Evolutionary conservation across 2,329 filamentous ascomycete species (phyloP).

Genomic region (Cladosporium sp.): DNA sequence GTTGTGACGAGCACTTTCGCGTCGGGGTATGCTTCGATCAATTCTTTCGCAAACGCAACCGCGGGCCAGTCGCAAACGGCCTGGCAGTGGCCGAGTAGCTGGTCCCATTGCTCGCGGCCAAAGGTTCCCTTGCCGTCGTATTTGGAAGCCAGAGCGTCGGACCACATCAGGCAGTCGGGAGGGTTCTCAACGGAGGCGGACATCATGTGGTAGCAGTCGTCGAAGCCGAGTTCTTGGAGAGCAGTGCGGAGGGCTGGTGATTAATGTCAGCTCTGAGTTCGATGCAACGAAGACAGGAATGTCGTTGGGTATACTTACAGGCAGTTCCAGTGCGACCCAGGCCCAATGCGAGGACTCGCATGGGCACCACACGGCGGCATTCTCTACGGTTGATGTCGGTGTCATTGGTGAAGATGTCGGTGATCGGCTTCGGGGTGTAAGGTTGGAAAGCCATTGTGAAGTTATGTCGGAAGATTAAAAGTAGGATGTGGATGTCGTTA

Average conservation of each 20-base stretch:
- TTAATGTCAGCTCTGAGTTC: neutral
- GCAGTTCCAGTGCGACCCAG: constrained; percentile 68
- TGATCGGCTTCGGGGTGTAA: constrained; percentile 47
- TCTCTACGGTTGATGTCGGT: constrained; percentile 64
- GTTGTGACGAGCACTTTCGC: constrained; percentile 68
- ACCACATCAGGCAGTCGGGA: constrained; percentile 65
- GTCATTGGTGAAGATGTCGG: constrained; percentile 61
- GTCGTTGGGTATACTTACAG: constrained; percentile 43
- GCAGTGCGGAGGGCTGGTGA: constrained; percentile 58
- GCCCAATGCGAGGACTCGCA: constrained; percentile 68
- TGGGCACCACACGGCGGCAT: constrained; percentile 63
- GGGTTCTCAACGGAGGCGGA: constrained; percentile 65
- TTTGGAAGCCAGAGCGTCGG: constrained; percentile 62
- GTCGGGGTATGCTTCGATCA: constrained; percentile 68
- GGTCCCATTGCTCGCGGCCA: constrained; percentile 64
- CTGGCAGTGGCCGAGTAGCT: constrained; percentile 61
- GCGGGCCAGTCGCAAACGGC: constrained; percentile 68
- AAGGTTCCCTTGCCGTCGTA: constrained; percentile 60
- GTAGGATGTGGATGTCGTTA: neutral
- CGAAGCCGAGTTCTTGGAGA: constrained; percentile 62
- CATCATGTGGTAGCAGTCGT: constrained; percentile 72
- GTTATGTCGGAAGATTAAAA: neutral
- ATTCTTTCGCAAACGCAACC: constrained; percentile 63
- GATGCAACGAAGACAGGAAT: neutral
- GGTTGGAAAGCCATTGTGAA: constrained; percentile 36